Evolutionary conservation across 371 early-diverging fungal species (phyloP).

Genomic region (Actinomortierella ambigua): DNA sequence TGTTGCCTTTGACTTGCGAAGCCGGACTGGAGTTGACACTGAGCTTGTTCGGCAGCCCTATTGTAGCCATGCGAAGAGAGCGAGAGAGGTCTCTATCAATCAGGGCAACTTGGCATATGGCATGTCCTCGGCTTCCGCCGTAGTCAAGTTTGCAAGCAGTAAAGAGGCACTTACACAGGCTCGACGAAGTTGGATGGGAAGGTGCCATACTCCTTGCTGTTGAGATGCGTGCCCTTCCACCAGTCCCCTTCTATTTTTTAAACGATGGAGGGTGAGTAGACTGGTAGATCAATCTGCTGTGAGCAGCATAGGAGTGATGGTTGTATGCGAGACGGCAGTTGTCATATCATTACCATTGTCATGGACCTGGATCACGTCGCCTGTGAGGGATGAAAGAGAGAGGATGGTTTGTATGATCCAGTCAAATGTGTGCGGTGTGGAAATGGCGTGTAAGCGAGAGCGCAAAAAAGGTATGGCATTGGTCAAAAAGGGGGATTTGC

Average conservation of each 20-base stretch:
- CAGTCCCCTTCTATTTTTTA: constrained; percentile 42
- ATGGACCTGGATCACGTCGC: constrained; percentile 40
- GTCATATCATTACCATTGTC: constrained; percentile 29
- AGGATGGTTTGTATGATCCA: background rate
- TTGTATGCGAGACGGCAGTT: background rate
- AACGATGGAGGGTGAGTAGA: too few relatives aligned
- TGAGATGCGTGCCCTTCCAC: constrained; percentile 37
- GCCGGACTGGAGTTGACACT: constrained; percentile 4
- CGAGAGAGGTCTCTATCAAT: background rate
- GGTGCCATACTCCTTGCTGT: constrained; percentile 15
- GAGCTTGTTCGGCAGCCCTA: background rate
- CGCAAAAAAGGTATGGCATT: background rate
- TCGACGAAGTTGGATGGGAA: constrained; percentile 47
- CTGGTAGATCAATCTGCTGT: background rate
- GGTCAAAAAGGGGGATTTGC: background rate
- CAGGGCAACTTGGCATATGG: background rate
- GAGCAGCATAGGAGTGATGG: background rate
- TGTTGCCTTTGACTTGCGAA: background rate
- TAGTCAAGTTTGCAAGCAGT: background rate
- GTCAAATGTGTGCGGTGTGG: background rate
- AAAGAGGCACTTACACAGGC: constrained; percentile 16
- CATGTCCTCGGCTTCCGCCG: too few relatives aligned
- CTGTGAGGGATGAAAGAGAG: constrained; percentile 1
- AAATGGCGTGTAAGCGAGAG: background rate
- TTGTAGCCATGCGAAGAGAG: background rate